Base-by-base conservation (phyloP, 768 basidiomycete genomes). In the Boletus eberwhitei region DNA sequence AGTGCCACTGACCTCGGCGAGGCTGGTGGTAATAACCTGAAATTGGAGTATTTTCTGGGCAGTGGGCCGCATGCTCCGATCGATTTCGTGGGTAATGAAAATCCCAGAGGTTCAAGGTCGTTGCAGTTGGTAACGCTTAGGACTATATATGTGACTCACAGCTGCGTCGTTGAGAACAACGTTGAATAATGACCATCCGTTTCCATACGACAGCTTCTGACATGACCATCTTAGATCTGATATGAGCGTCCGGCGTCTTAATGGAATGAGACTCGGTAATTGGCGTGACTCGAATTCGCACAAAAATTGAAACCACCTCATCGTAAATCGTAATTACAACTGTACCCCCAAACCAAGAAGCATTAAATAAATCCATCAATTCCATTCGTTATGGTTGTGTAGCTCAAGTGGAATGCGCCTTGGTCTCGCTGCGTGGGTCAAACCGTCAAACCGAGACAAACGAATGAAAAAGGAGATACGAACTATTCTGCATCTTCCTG, bases 401-500 rank as follows among this genome's bases (percentile, higher is more conserved):
- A 13, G 19, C 26, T 37, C 40, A 57, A 38, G 43, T 19, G 1
- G 22, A 32, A 2, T 57, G 42, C 0, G 55, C 38, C 40, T 52
- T 53, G 45, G 34, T 24, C 26, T 66, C 62, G 47, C 65, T 64
- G 38, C n/a, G 9, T 8, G 17, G 19, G 36, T 37, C 43, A 53
- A 40, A 19, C 2, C 16, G 22, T 61, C 24, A 59, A 37, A 46
- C 37, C 24, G 24, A n/a, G 26, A 49, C 38, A 40, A 35, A 31
- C 8, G 16, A 44, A 51, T 6, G 36, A 42, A 17, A 54, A 35
- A 7, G n/a, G 38, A 35, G 36, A 36, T 38, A 58, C 64, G 42
- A 45, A 87, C 84, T 79, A 63, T 16, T 71, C 67, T 59, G 81
- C 81, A 41, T 86, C 83, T 24, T 75, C 76, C 11, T 75, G 39